Percentiles rank a stretch among this genome's conserved stretches.
phyloP scores from a whole-genome alignment of 2,329 filamentous ascomycete species.

The Aspergillus sergii region DNA sequence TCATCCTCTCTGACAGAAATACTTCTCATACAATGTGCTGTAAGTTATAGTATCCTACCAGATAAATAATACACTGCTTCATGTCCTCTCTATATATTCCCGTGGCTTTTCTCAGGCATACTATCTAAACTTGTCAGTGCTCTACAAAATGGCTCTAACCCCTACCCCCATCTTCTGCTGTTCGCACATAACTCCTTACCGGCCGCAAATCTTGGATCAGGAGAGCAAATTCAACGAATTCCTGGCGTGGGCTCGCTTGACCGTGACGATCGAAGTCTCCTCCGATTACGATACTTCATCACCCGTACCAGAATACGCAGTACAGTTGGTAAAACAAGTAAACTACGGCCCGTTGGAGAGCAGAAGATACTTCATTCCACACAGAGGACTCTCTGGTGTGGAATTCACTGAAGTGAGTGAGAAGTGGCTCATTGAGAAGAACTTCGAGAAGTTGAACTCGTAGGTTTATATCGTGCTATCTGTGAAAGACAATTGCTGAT shows the following conservation, averaged over 20 bases:
- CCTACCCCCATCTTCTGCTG: not conserved
- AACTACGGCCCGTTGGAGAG: constrained; percentile 1
- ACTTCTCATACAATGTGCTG: not conserved
- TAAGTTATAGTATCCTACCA: not conserved
- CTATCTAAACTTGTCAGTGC: not conserved
- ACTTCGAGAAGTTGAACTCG: constrained; percentile 4
- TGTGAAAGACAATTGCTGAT: not conserved
- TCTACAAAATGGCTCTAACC: not conserved
- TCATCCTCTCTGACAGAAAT: not conserved
- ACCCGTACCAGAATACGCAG: not conserved
- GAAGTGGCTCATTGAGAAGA: not conserved
- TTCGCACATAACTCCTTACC: not conserved
- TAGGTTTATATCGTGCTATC: not conserved
- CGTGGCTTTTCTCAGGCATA: not conserved
- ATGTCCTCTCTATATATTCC: not conserved
- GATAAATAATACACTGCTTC: not conserved
- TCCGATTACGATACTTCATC: not conserved
- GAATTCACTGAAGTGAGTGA: not conserved
- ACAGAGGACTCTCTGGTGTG: too few relatives aligned
- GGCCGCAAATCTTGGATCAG: not conserved
- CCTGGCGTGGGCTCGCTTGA: not conserved
- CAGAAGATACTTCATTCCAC: constrained; percentile 1
- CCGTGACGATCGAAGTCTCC: not conserved
- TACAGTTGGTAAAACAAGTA: not conserved
- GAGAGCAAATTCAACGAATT: not conserved